phyloP scores from a whole-genome alignment of 768 basidiomycete species.

The Scleroderma bovista region DNA sequence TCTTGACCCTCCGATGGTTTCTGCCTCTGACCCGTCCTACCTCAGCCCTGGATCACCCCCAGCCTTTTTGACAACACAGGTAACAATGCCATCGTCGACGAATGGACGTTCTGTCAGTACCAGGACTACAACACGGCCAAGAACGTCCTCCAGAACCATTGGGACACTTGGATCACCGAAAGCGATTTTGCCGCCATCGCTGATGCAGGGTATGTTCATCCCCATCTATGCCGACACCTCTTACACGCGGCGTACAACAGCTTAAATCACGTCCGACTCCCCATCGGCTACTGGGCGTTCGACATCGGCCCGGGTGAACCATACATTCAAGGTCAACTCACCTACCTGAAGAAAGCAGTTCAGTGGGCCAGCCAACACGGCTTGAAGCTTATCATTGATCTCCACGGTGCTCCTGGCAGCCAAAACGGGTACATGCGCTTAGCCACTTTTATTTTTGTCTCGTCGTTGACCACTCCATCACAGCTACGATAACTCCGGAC shows the following conservation, averaged over 20 bases:
- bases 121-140: conserved; percentile 47
- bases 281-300: conserved; percentile 90
- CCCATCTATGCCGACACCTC: not conserved
- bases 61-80: conserved; percentile 60
- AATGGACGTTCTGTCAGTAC: conserved; percentile 70
- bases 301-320: conserved; percentile 76
- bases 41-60: conserved; percentile 74
- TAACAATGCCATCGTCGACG: conserved; percentile 57
- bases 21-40: conserved; percentile 33
- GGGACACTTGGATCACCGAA: conserved; percentile 83
- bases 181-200: conserved; percentile 71
- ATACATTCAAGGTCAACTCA: conserved; percentile 70
- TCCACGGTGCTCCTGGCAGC: conserved; percentile 77
- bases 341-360: conserved; percentile 62
- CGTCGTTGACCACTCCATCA: conserved; percentile 4
- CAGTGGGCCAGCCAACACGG: conserved; percentile 65
- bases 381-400: conserved; percentile 78
- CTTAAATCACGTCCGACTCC: conserved; percentile 76
- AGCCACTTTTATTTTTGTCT: not conserved
- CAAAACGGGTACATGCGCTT: conserved; percentile 61
- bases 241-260: conserved; percentile 31
- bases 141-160: conserved; percentile 56
- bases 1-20: not conserved
- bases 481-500: conserved; percentile 83
- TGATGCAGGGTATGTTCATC: conserved; percentile 54